Base-by-base conservation (phyloP, 495 filamentous ascomycete genomes). In the Xylaria castorea region DNA sequence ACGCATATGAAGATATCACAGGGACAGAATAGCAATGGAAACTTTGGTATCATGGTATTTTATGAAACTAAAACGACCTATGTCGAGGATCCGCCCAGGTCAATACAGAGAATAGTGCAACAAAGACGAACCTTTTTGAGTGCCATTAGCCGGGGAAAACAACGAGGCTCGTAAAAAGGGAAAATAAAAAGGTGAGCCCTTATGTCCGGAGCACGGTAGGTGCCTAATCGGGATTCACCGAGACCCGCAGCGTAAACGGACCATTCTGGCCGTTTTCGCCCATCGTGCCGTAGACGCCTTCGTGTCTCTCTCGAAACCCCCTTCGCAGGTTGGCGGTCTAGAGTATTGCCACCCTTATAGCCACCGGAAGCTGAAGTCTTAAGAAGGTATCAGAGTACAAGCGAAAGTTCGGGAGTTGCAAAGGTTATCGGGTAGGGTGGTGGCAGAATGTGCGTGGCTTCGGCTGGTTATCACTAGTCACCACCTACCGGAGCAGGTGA, bases 401-500 rank as follows among this genome's bases (percentile, higher is more conserved):
- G 72, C 70, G 70, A 75, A 73, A 74, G 58, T 63, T 51, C 71
- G 63, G 66, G 44, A 42, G 74, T 71, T 74, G 77, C 71, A 75
- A 77, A 72, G 74, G 75, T 80, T 80, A 80, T 78, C 74, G 75
- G 76, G 72, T 74, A 73, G 68, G 71, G 69, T 74, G 48, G 68
- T 63, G 71, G 68, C 46, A 70, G 71, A 53, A 58, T 55, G 74
- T 84, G 25, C 14, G 40, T 32, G 12, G 22, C 25, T 30, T 61
- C 30, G 48, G n/a, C 40, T 66, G 27, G 44, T 3, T 38, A 51
- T 11, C 22, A 46, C 63, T 88, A 87, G 51, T 87, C 85, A 0
- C 87, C 81, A 0, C 87, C 81, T 12, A 83, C 81, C 61, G 87
- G 84, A 71, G 85, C 82, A 22, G 88, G 84, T 38, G 88, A 87